A percentile compares a stretch with the other conserved stretches of the same genome.
phyloP scores from a whole-genome alignment of 2,329 filamentous ascomycete genomes.

The Lachnellula willkommii region DNA sequence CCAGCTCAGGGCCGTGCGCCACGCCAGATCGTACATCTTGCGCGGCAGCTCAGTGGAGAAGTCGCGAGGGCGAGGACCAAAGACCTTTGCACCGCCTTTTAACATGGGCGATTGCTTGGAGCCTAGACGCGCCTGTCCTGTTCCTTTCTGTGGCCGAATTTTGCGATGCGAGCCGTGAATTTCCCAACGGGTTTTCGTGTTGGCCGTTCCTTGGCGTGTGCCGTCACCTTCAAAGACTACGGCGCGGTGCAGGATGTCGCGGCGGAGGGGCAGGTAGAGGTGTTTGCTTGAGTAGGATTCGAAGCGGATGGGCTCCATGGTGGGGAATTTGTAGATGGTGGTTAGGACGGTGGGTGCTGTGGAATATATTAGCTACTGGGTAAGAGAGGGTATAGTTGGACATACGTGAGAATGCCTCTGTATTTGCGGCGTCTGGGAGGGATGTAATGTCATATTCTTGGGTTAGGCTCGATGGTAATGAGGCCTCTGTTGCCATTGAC shows the following conservation, averaged over 20 bases:
- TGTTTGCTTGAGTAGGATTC: conserved; percentile 75
- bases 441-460: conserved; percentile 12
- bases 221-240: conserved; percentile 89
- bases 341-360: conserved; percentile 63
- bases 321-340: conserved; percentile 86
- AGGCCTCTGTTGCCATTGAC: conserved; percentile 45
- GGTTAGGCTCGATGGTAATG: conserved; percentile 22
- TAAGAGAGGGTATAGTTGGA: background rate
- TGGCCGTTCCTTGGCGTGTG: conserved; percentile 81
- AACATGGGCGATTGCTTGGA: conserved; percentile 76
- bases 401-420: conserved; percentile 14
- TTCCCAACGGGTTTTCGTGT: conserved; percentile 73
- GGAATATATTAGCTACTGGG: conserved; percentile 8
- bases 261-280: conserved; percentile 78
- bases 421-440: conserved; percentile 7
- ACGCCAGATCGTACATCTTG: conserved; percentile 94
- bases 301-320: conserved; percentile 75
- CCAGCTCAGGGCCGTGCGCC: conserved; percentile 89
- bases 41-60: conserved; percentile 77
- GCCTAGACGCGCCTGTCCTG: conserved; percentile 72
- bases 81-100: conserved; percentile 78
- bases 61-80: conserved; percentile 88
- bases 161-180: conserved; percentile 81
- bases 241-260: conserved; percentile 88
- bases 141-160: conserved; percentile 80